phyloP scores from a whole-genome alignment of 306 rosid species.

The Sechiopsis laciniata region DNA sequence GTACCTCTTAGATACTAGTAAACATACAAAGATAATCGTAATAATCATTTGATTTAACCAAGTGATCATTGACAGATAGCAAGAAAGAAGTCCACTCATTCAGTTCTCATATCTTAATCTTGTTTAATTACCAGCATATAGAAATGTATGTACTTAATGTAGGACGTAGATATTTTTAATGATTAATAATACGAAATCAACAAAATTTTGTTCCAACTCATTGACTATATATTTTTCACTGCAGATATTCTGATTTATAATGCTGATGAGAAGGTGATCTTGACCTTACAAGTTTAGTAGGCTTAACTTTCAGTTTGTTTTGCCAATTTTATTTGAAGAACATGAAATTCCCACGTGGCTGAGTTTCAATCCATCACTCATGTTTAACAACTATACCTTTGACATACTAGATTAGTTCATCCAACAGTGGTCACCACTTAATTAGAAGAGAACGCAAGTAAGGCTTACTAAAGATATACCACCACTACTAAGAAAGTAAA shows the following conservation, averaged over 20 bases:
- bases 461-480: too few relatives aligned
- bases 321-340: background rate
- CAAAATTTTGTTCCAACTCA: background rate
- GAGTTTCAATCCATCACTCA: too few relatives aligned
- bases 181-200: background rate
- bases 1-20: conserved; percentile 25
- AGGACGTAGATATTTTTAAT: background rate
- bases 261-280: background rate
- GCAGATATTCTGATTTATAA: background rate
- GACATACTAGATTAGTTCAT: background rate
- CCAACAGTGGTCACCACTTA: background rate
- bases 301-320: background rate
- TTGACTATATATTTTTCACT: background rate
- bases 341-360: background rate
- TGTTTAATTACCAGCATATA: background rate
- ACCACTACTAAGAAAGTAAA: too few relatives aligned
- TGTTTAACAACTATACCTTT: background rate
- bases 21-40: background rate
- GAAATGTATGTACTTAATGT: background rate
- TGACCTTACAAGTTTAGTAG: background rate
- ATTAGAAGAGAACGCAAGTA: too few relatives aligned
- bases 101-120: background rate
- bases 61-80: background rate
- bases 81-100: conserved; percentile 4
- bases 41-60: background rate